These are phyloP conservation scores for Wickerhamiella cacticola DNA, from an alignment of 805 yeast genomes.

Conservation along the genomic window DNA sequence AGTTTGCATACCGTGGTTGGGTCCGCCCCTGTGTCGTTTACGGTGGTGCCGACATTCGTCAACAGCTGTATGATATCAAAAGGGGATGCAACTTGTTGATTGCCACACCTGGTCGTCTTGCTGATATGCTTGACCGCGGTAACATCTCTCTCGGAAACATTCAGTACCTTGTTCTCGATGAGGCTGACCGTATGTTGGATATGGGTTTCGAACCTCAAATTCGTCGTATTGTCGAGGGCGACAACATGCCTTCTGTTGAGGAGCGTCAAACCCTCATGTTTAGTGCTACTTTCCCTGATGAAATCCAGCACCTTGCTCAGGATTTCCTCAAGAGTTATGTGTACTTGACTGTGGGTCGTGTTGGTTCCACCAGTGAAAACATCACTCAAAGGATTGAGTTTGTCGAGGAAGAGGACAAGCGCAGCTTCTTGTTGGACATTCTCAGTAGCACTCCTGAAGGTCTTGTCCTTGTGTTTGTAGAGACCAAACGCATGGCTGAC, in stretches of 20 bases:
- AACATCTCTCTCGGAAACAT: constrained; percentile 77
- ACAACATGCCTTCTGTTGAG: constrained; percentile 90
- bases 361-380: constrained; percentile 97
- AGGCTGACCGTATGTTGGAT: constrained; percentile 99
- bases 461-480: constrained; percentile 88
- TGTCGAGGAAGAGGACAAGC: constrained; percentile 90
- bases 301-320: constrained; percentile 91
- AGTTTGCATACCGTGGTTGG: constrained; percentile 97
- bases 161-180: constrained; percentile 90
- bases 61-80: constrained; percentile 77
- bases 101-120: constrained; percentile 99
- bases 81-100: constrained; percentile 93
- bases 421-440: constrained; percentile 78
- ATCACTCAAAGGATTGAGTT: constrained; percentile 86
- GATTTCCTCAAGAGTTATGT: constrained; percentile 94
- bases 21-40: constrained; percentile 91
- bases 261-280: constrained; percentile 96
- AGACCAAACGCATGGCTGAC: constrained; percentile 98
- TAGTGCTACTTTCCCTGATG: constrained; percentile 98
- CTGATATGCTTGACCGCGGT: constrained; percentile 92
- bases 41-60: constrained; percentile 94
- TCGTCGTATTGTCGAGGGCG: constrained; percentile 93
- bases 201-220: constrained; percentile 99
- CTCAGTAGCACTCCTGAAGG: constrained; percentile 68
- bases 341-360: constrained; percentile 96